phyloP scores from a whole-genome alignment of 23 red algal species.

The Agarophyton chilense region DNA sequence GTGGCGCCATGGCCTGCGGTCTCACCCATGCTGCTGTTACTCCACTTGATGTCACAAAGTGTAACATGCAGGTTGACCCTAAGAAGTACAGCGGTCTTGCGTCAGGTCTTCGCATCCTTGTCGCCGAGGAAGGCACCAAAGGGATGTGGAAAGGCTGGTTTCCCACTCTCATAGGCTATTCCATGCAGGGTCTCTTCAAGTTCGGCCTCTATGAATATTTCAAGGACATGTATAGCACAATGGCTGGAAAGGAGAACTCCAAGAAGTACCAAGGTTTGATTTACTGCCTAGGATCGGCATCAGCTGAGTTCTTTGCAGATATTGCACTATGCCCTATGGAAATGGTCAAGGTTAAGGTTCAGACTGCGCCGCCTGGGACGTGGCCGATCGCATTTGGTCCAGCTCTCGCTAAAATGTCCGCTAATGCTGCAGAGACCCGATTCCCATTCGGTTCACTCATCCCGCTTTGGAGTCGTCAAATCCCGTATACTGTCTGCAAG shows the following conservation, averaged over 20 bases:
- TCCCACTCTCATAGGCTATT: conserved; percentile 94
- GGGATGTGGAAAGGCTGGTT: conserved; percentile 83
- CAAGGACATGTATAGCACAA: conserved; percentile 87
- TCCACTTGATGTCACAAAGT: conserved; percentile 81
- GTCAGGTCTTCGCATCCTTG: conserved; percentile 69
- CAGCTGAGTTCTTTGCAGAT: conserved; percentile 97
- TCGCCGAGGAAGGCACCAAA: conserved; percentile 84
- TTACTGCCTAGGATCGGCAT: conserved; percentile 85
- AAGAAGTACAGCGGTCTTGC: conserved; percentile 70
- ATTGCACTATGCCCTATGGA: conserved; percentile 98
- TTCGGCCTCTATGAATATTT: conserved; percentile 99
- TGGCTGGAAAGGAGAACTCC: conserved; percentile 89
- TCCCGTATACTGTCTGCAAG: conserved; percentile 98
- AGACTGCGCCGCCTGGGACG: conserved; percentile 72
- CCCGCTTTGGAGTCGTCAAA: conserved; percentile 85
- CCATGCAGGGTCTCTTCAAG: conserved; percentile 94
- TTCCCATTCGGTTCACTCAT: conserved; percentile 81
- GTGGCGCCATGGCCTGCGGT: conserved; percentile 74
- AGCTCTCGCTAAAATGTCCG: conserved; percentile 72
- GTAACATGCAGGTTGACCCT: conserved; percentile 83
- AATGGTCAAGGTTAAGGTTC: conserved; percentile 92
- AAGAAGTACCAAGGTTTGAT: conserved; percentile 82
- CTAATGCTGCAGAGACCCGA: conserved; percentile 64
- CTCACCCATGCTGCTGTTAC: conserved; percentile 83
- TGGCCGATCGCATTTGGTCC: conserved; percentile 70